A percentile compares a stretch with the other conserved stretches of the same genome.
Conservation (phyloP, 2,329 filamentous ascomycete genomes). For the Penicillium thymicola region DNA sequence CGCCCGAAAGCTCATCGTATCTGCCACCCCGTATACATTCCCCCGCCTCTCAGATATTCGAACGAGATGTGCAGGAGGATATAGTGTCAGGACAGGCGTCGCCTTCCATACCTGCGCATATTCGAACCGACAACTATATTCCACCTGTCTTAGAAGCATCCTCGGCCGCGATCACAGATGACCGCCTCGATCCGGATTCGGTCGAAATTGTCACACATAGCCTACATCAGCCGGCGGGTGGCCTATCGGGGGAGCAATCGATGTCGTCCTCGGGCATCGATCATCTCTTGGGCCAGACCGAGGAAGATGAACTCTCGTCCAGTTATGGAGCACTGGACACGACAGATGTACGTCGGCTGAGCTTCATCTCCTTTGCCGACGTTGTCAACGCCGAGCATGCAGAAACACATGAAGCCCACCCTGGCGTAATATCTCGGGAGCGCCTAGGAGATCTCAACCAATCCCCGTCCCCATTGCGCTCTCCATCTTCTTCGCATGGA, state of each 20-base stretch:
- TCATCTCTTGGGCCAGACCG: slow-evolving; percentile 20
- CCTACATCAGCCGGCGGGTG: slow-evolving; percentile 71
- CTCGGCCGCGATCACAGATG: slow-evolving; percentile 86
- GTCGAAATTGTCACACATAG: slow-evolving; percentile 91
- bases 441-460: slow-evolving; percentile 47
- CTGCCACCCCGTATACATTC: slow-evolving; percentile 72
- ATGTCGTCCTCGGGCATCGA: slow-evolving; percentile 49
- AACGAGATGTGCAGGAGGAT: slow-evolving; percentile 88
- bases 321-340: slow-evolving; percentile 76
- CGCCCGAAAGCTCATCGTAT: slow-evolving; percentile 62
- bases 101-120: slow-evolving; percentile 86
- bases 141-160: slow-evolving; percentile 88
- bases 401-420: slow-evolving; percentile 37
- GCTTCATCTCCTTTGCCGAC: slow-evolving; percentile 95
- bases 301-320: slow-evolving; percentile 63
- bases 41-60: slow-evolving; percentile 80
- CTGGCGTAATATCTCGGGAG: slow-evolving; percentile 16
- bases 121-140: slow-evolving; percentile 91
- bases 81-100: slow-evolving; percentile 65
- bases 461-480: slow-evolving; percentile 77
- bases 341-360: slow-evolving; percentile 75
- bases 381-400: slow-evolving; percentile 73
- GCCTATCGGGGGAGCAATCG: slow-evolving; percentile 38
- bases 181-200: slow-evolving; percentile 76
- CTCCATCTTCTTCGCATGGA: slow-evolving; percentile 70